Conservation (phyloP, 768 basidiomycete genomes). For the Boletus reticuloceps region DNA sequence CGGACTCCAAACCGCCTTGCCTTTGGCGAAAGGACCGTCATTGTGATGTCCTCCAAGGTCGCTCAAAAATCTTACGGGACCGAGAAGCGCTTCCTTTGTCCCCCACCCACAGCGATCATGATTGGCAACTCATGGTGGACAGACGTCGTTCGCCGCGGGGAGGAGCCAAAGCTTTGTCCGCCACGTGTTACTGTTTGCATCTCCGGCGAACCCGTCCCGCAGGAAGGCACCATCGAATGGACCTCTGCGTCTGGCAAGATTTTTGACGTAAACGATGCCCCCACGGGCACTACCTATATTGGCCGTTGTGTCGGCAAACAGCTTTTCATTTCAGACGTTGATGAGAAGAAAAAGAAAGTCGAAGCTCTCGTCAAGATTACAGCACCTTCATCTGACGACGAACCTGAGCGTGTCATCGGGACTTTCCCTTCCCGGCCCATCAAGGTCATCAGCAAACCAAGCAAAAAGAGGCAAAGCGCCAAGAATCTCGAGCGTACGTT, state of each 20-base stretch:
- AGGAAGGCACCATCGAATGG: slow-evolving; percentile 88
- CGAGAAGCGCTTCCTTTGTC: slow-evolving; percentile 93
- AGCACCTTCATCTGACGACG: slow-evolving; percentile 75
- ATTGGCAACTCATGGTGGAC: slow-evolving; percentile 96
- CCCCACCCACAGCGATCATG: slow-evolving; percentile 91
- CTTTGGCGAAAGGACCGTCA: slow-evolving; percentile 89
- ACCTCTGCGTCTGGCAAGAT: slow-evolving; percentile 79
- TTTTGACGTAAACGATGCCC: slow-evolving; percentile 77
- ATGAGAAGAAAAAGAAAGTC: slow-evolving; percentile 94
- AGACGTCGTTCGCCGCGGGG: slow-evolving; percentile 69
- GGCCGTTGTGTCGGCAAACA: slow-evolving; percentile 94
- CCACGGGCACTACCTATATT: slow-evolving; percentile 81
- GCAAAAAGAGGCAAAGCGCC: slow-evolving; percentile 92
- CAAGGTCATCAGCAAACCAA: slow-evolving; percentile 97
- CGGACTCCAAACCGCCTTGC: slow-evolving; percentile 81
- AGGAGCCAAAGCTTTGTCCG: slow-evolving; percentile 69
- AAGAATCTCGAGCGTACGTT: slow-evolving; percentile 89
- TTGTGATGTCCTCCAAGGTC: slow-evolving; percentile 97
- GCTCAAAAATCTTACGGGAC: slow-evolving; percentile 97
- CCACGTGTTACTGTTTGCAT: slow-evolving; percentile 88
- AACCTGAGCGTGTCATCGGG: slow-evolving; percentile 81
- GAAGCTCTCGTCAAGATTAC: slow-evolving; percentile 90
- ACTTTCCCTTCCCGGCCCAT: slow-evolving; percentile 92
- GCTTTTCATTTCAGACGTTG: slow-evolving; percentile 91
- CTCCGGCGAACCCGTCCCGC: slow-evolving; percentile 83